Percentiles rank a stretch among this genome's conserved stretches.
phyloP scores from a whole-genome alignment of 2,329 filamentous ascomycete genomes.

The Dactylellina drechsleri region DNA sequence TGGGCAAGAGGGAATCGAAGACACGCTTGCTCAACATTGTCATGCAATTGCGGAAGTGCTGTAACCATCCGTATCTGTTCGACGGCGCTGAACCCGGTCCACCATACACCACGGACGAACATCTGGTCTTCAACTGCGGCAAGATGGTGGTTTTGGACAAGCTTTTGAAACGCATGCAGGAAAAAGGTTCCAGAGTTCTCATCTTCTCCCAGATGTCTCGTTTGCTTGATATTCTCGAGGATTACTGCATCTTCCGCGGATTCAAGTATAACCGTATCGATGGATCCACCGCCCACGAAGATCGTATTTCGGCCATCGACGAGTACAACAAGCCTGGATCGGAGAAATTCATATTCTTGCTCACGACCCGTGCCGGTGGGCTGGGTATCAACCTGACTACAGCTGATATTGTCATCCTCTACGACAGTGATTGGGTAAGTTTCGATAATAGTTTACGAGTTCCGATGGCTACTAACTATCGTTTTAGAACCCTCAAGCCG shows the following conservation, averaged over 20 bases:
- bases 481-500: slow-evolving; percentile 76
- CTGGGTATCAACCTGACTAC: slow-evolving; percentile 95
- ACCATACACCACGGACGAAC: slow-evolving; percentile 97
- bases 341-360: slow-evolving; percentile 94
- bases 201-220: slow-evolving; percentile 99
- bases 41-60: slow-evolving; percentile 99
- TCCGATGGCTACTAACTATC: not conserved
- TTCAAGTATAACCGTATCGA: slow-evolving; percentile 98
- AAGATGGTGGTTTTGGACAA: slow-evolving; percentile 99
- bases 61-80: slow-evolving; percentile 97
- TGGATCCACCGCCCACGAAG: slow-evolving; percentile 94
- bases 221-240: slow-evolving; percentile 93
- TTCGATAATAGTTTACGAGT: not conserved
- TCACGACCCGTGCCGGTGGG: slow-evolving; percentile 94
- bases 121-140: slow-evolving; percentile 89
- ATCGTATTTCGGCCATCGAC: slow-evolving; percentile 96
- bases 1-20: slow-evolving; percentile 96
- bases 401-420: slow-evolving; percentile 94
- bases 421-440: slow-evolving; percentile 86
- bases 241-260: slow-evolving; percentile 95
- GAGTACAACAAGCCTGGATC: slow-evolving; percentile 97
- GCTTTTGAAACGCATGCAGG: slow-evolving; percentile 82
- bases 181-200: slow-evolving; percentile 90
- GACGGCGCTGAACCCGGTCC: slow-evolving; percentile 97
- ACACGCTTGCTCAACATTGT: slow-evolving; percentile 97